phyloP scores from a whole-genome alignment of 163 green algal genomes.

The Volvox carteri region DNA sequence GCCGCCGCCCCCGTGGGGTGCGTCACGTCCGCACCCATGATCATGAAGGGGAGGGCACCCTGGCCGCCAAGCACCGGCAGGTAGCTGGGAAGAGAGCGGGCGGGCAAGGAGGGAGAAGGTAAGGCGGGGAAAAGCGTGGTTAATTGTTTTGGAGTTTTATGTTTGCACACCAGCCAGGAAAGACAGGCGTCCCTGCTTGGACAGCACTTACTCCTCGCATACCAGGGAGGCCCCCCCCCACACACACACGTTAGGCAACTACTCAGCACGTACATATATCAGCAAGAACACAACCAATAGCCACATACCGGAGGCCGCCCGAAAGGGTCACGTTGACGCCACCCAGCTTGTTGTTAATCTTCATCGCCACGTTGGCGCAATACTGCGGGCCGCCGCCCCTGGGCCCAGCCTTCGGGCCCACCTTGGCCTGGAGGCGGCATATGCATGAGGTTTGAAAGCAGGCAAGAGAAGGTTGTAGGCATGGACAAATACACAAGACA shows the following conservation, averaged over 20 bases:
- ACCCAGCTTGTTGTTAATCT: constrained; percentile 79
- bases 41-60: constrained; percentile 67
- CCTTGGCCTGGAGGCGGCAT: background rate
- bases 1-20: constrained; percentile 65
- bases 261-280: background rate
- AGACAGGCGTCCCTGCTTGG: background rate
- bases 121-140: background rate
- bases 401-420: constrained; percentile 1
- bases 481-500: background rate
- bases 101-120: background rate
- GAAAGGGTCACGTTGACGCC: constrained; percentile 69
- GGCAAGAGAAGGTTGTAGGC: background rate
- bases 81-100: background rate
- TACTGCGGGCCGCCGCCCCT: constrained; percentile 70
- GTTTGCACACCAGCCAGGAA: background rate
- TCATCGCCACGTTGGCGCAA: constrained; percentile 76
- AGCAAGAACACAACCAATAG: background rate
- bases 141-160: background rate
- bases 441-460: background rate
- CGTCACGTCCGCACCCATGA: constrained; percentile 79
- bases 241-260: background rate
- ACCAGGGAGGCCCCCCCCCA: background rate
- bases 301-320: background rate
- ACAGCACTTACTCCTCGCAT: background rate
- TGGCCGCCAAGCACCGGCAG: constrained; percentile 47